Base-by-base conservation (phyloP, 352 stramenopile genomes). In the Globisporangium recalcitrans region DNA sequence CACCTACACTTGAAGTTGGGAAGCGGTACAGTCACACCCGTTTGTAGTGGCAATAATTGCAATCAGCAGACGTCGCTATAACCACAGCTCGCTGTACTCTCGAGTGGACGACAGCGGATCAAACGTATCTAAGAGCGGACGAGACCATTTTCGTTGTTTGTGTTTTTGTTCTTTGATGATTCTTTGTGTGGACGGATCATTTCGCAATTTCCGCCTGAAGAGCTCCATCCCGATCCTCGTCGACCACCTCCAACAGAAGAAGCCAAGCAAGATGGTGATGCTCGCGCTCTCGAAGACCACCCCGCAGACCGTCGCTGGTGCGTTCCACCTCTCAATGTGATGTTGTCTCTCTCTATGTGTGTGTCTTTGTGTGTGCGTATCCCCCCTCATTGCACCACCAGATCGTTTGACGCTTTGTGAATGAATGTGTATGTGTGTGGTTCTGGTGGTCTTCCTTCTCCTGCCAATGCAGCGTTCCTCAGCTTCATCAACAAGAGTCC, bases 401-500 rank as follows among this genome's bases (percentile, higher is more conserved):
- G 38, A 46, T 46, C 16, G 38, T 26, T 49, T 38, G 13, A 31
- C 24, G 21, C 40, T 31, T 54, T 31, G n/a, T n/a, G n/a, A n/a
- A n/a, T 47, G 26, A n/a, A 10, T 7, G 32, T 16, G 32, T 26
- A 11, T 26, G 11, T 34, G 31, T 58, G 52, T 24, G 34, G 24
- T 60, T 51, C 53, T 60, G 53, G 53, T 54, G 56, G 27, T 44
- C 9, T 26, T 38, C 6, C 13, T 26, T 38, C 6, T 8, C 31
- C 16, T 40, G n/a, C 2, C 4, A 22, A 22, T 60, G 6, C 58
- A 79, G 68, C 80, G 4, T 94, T 97, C 69, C 67, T 98, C 66
- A 73, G 84, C 59, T 99, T 98, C 71, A 86, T 99, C 62, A 97
- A 99, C 79, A 82, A 84, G 55, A 95, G 84, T 26, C 91, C 91